phyloP scores from a whole-genome alignment of 2,329 filamentous ascomycete species.

The Fusarium concolor region DNA sequence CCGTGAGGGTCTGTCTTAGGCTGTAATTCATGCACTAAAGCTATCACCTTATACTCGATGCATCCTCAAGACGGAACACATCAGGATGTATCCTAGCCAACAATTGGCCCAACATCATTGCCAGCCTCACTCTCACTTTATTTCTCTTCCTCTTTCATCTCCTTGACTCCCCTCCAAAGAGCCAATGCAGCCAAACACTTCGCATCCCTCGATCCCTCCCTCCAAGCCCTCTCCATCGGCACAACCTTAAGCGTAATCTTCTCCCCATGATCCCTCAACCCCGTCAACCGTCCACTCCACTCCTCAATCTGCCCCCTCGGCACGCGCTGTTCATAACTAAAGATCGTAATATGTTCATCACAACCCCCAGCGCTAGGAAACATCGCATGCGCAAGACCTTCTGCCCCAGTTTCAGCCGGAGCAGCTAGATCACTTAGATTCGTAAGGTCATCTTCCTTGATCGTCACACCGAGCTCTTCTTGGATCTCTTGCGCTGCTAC shows the following conservation, averaged over 20 bases:
- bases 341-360: slow-evolving; percentile 71
- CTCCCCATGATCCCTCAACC: slow-evolving; percentile 68
- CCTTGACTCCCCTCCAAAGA: slow-evolving; percentile 66
- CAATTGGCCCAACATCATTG: not conserved
- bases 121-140: not conserved
- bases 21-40: too few species aligned
- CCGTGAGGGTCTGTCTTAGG: too few species aligned
- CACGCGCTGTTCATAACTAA: slow-evolving; percentile 66
- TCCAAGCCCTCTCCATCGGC: slow-evolving; percentile 67
- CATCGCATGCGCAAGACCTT: slow-evolving; percentile 60
- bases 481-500: slow-evolving; percentile 69
- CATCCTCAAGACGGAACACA: too few species aligned
- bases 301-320: slow-evolving; percentile 61
- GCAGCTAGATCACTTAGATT: slow-evolving; percentile 65
- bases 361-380: slow-evolving; percentile 70
- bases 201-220: slow-evolving; percentile 66
- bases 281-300: slow-evolving; percentile 69
- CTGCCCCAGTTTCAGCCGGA: slow-evolving; percentile 45
- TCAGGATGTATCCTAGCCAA: too few species aligned
- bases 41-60: too few species aligned
- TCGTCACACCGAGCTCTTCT: slow-evolving; percentile 69
- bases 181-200: slow-evolving; percentile 71
- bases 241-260: slow-evolving; percentile 72
- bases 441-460: slow-evolving; percentile 59
- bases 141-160: slow-evolving; percentile 55